A percentile compares a stretch with the other conserved stretches of the same genome.
These are phyloP conservation scores for Parietichytrium sp. DNA, from an alignment of 108 stramenopile species.

Conservation along the genomic window DNA sequence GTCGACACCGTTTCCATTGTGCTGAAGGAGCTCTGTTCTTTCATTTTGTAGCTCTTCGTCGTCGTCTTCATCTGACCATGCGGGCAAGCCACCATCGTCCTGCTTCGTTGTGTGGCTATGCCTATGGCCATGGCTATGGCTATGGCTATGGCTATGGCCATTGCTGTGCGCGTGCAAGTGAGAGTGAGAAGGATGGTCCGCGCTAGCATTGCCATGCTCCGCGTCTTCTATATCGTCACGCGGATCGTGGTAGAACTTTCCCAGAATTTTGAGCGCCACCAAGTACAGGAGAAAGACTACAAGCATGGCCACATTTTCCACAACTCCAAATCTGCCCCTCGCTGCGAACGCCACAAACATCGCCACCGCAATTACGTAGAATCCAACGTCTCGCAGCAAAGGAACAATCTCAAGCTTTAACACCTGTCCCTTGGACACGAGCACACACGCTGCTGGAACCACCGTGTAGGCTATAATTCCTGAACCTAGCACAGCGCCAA, in stretches of 20 bases:
- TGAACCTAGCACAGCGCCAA: constrained; percentile 34
- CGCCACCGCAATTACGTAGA: neutral
- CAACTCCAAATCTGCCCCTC: neutral
- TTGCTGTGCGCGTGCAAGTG: no score
- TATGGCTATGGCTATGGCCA: no score
- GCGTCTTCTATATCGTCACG: no score
- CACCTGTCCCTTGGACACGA: constrained; percentile 31
- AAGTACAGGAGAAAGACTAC: neutral
- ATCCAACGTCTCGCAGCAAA: neutral
- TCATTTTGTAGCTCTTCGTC: no score
- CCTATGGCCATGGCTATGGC: no score
- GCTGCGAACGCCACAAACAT: constrained; percentile 4
- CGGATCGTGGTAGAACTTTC: neutral
- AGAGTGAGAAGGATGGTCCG: no score
- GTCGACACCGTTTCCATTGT: no score
- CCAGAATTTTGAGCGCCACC: neutral
- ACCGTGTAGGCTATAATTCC: constrained; percentile 33
- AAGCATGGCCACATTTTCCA: neutral
- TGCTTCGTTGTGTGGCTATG: no score
- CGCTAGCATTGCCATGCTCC: no score
- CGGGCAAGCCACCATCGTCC: no score
- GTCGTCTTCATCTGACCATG: no score
- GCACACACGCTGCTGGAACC: constrained; percentile 10
- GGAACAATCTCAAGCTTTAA: neutral
- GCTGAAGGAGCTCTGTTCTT: no score